Conservation (phyloP, 768 basidiomycete species). For the Hirschioporus abietinus region DNA sequence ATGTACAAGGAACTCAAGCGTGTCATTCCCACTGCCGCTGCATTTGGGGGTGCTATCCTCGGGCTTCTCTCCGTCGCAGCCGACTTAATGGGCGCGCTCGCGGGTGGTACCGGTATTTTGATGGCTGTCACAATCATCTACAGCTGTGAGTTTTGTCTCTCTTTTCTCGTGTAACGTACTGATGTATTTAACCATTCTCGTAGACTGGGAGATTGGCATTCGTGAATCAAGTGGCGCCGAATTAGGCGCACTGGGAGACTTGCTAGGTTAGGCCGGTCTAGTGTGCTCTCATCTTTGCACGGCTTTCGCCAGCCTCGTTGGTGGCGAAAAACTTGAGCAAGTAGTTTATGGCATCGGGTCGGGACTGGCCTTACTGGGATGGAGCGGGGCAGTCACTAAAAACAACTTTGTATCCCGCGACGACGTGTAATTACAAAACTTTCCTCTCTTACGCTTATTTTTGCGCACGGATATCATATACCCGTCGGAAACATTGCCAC, state of each 20-base stretch:
- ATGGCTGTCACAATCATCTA: conserved; percentile 99
- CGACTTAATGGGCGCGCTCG: conserved; percentile 93
- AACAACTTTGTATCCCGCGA: conserved; percentile 1
- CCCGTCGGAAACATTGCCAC: background rate
- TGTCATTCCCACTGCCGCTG: conserved; percentile 95
- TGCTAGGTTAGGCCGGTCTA: conserved; percentile 37
- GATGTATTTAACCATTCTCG: conserved; percentile 9
- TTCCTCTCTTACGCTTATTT: background rate
- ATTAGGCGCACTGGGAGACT: conserved; percentile 73
- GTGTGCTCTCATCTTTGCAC: no score
- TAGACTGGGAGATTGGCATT: conserved; percentile 96
- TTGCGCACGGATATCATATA: background rate
- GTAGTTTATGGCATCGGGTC: no score
- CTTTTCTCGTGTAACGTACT: conserved; percentile 7
- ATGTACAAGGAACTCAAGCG: conserved; percentile 99
- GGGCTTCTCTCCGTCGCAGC: conserved; percentile 88
- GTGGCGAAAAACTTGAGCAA: no score
- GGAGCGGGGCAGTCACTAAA: background rate
- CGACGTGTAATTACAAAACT: background rate
- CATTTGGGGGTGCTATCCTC: conserved; percentile 95
- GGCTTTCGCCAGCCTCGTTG: no score
- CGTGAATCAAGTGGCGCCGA: conserved; percentile 81
- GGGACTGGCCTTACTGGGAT: no score
- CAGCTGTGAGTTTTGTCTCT: conserved; percentile 53
- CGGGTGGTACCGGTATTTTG: conserved; percentile 91